Base-by-base conservation (phyloP, 345 rosid genomes). In the Gossypium longicalyx region DNA sequence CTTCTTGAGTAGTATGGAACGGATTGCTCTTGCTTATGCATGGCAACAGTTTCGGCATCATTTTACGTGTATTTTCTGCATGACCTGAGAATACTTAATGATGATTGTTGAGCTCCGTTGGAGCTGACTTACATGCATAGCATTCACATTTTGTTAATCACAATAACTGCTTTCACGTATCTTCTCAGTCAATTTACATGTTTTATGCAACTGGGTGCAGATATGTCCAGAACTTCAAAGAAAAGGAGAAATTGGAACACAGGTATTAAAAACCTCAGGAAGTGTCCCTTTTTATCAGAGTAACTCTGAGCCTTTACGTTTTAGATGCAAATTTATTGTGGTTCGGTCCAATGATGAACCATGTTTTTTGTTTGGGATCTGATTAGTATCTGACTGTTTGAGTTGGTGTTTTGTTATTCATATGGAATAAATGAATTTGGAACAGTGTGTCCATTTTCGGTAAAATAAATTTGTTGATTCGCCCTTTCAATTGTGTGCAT, bases 171-270 rank as follows among this genome's bases (percentile, higher is more conserved):
- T 27, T 44, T 7, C 15, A 45, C 43, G 43, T 15, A 29, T 22
- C 27, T 64, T 20, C 19, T 47, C 13, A 13, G 15, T 44, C 56
- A 13, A 43, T 73, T 73, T 51, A 38, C 34, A 13, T 25, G 34
- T 29, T 53, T 9, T n/a, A n/a, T 67, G 60, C 45, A 62, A 51
- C 43, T 73, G 70, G 44, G 12, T 78, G 76, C 83, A 85, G 88
- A 53, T 85, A 83, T 75, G 88, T 76, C 74, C 83, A 83, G 61
- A 19, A 71, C 16, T 83, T 49, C 79, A 9, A 77, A 80, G 86
- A 83, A 71, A 79, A 81, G 74, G 86, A 85, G 83, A 85, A 85
- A 77, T 7, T 83, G 82, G 74, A 54, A 4, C 86, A 85, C 74
- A 83, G 88, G 80, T 83, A 70, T 67, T 83, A 79, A 83, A 34